These are phyloP conservation scores for Hypericum perforatum DNA, from an alignment of 345 rosid species.

Conservation along the genomic window DNA sequence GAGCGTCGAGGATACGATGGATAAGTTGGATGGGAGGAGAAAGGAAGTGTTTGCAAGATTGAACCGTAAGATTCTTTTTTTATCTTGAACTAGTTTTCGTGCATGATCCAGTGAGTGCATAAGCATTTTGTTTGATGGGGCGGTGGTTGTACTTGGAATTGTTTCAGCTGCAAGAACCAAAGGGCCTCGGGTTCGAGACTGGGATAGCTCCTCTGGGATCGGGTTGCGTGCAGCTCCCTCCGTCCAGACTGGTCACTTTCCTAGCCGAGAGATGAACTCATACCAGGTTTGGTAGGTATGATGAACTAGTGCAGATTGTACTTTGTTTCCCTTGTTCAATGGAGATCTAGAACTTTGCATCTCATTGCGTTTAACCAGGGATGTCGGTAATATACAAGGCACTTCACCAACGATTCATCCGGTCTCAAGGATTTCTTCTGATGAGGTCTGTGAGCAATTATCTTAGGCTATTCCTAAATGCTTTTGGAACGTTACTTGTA, in stretches of 20 bases:
- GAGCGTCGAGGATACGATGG: conserved; percentile 54
- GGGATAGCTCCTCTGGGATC: conserved; percentile 12
- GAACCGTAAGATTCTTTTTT: conserved; percentile 28
- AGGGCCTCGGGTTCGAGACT: conserved; percentile 15
- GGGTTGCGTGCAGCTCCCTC: conserved; percentile 15
- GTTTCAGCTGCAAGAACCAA: conserved; percentile 42
- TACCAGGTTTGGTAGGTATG: conserved; percentile 8
- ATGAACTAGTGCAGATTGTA: background rate
- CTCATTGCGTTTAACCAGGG: conserved; percentile 17
- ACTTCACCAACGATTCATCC: conserved; percentile 24
- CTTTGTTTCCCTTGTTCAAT: background rate
- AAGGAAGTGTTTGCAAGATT: conserved; percentile 59
- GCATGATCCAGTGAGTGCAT: background rate
- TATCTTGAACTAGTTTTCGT: background rate
- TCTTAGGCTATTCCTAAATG: too few species aligned
- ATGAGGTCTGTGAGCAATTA: conserved; percentile 36
- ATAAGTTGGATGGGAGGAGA: conserved; percentile 71
- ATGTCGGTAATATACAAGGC: conserved; percentile 25
- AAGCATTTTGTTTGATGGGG: background rate
- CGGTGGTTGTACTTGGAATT: background rate
- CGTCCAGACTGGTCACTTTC: conserved; percentile 9
- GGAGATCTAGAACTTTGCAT: background rate
- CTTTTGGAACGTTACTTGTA: too few species aligned
- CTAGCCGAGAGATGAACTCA: conserved; percentile 10
- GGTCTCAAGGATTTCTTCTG: conserved; percentile 50